Evolutionary conservation across 176 grass and related monocot genomes (phyloP).

Genomic region (Poa pratensis): DNA sequence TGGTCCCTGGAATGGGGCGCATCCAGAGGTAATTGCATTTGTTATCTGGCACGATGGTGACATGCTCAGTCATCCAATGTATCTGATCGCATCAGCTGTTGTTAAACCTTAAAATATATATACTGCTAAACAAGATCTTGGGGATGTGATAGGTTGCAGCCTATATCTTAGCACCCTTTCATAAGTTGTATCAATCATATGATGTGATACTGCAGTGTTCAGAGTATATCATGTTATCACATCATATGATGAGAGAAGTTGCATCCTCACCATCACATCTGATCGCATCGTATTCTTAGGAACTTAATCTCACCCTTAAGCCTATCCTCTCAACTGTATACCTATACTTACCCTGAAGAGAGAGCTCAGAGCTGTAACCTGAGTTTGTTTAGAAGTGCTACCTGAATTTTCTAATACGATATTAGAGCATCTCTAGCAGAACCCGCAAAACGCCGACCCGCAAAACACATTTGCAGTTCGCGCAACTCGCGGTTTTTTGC

Average conservation of each 20-base stretch:
- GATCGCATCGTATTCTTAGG: not conserved
- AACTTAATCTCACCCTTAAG: not conserved
- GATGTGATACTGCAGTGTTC: not conserved
- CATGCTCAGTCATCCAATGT: conserved; percentile 20
- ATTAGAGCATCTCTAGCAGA: no score
- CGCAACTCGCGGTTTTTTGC: no score
- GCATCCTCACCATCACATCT: conserved; percentile 3
- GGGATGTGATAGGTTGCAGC: not conserved
- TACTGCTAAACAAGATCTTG: not conserved
- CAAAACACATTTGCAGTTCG: no score
- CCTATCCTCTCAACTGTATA: not conserved
- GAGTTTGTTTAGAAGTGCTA: conserved; percentile 7
- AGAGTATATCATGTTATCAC: not conserved
- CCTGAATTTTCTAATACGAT: conserved; percentile 8
- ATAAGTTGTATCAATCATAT: not conserved
- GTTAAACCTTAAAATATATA: conserved; percentile 2
- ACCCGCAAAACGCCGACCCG: no score
- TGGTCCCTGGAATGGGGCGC: conserved; percentile 65
- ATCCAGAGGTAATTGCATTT: conserved; percentile 61
- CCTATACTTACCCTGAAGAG: conserved; percentile 5
- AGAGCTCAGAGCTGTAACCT: conserved; percentile 11
- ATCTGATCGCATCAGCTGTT: conserved; percentile 28
- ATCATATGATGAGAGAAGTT: not conserved
- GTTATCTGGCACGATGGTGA: not conserved
- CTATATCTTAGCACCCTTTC: conserved; percentile 2